Evolutionary conservation across 805 yeast genomes (phyloP), one percentile per base, ranked within the genome.

Genomic region (Saccharomycopsis olivae): DNA sequence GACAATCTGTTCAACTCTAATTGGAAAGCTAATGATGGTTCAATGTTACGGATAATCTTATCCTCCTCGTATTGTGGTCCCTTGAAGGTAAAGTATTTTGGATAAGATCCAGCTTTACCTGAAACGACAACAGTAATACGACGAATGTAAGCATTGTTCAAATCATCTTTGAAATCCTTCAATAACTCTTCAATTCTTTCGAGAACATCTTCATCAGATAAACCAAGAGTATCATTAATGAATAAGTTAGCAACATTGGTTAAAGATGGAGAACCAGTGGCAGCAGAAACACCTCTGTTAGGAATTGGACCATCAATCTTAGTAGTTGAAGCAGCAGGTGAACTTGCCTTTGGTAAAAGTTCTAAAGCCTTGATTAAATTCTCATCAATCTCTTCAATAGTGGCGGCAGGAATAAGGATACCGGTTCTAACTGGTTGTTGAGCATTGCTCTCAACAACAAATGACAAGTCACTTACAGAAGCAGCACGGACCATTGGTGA

Each of bases 21-120:
- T 68, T 92, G 98, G 82, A 78, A 92, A 38, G 98, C 97, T 54
- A 89, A 70, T 31, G 97, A 96, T 18, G 99, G 99, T 62, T 92
- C 97, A 52, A 92, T 87, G 59, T 92, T 96, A 68, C 99, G 87
- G 59, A 92, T 83, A 16, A 88, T 88, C 62, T 79, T 76, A 65
- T 92, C 95, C 65, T 92, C 99, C 27, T 53, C 54, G 58, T 82
- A 92, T 28, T 71, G 70, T 38, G 94, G 94, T 47, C 89, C 95
- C 55, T 83, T 84, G 73, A 85, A 92, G 29, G 97, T 92, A 68
- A 79, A 92, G 68, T 89, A 92, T 61, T 82, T 84, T 53, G 98
- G 98, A 62, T 89, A 88, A 36, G 82, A 59, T 49, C 97, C 97
- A 53, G 76, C 77, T 40, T 69, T 72, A 58, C 78, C 76, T 46